Evolutionary conservation across 148 eudicot genomes (phyloP).

Genomic region (Rhododendron molle): DNA sequence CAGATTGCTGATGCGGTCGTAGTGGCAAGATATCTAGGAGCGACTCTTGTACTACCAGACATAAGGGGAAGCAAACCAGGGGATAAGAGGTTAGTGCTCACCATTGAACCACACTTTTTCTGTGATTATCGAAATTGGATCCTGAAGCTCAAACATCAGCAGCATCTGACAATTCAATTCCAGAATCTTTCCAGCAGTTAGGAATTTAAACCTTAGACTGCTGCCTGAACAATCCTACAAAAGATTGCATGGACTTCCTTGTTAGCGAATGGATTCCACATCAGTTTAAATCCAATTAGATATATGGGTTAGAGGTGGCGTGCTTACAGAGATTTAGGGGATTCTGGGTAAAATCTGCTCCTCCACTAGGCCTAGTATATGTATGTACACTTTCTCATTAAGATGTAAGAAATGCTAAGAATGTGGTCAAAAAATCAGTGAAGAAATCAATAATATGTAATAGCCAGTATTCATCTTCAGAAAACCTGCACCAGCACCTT

Average conservation of each 20-base stretch:
- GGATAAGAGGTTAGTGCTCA: conserved; percentile 60
- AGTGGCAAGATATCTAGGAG: conserved; percentile 82
- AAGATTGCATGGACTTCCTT: not conserved
- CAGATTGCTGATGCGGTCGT: conserved; percentile 93
- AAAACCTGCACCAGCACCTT: not conserved
- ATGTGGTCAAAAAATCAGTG: not conserved
- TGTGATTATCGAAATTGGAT: not conserved
- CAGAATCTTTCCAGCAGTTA: not conserved
- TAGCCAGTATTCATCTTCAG: not conserved
- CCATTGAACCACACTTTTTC: not conserved
- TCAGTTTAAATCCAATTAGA: not conserved
- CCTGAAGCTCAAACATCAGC: not conserved
- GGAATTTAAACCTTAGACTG: not conserved
- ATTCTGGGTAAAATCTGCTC: conserved; percentile 1
- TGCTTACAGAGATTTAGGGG: not conserved
- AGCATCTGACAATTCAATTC: not conserved
- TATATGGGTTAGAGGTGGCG: not conserved
- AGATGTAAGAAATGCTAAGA: not conserved
- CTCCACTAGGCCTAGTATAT: not conserved
- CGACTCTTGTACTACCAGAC: conserved; percentile 93
- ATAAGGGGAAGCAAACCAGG: conserved; percentile 88
- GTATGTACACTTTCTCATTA: not conserved
- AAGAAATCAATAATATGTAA: not conserved
- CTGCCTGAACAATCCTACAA: not conserved
- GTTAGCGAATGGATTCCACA: not conserved